Evolutionary conservation across 2,329 filamentous ascomycete species (phyloP).

Genomic region (Talaromyces albobiverticillius): DNA sequence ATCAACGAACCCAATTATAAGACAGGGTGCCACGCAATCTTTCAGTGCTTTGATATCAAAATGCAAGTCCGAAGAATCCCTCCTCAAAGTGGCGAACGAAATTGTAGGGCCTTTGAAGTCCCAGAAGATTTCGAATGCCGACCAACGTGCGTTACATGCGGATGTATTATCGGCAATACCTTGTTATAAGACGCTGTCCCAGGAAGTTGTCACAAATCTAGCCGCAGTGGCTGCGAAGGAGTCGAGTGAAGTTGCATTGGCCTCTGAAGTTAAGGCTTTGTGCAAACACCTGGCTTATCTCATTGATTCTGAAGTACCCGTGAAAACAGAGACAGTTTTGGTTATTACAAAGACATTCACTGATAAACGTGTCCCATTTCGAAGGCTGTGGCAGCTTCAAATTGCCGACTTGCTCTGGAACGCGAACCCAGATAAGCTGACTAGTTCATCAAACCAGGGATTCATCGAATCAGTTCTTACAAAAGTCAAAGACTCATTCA

Average conservation of each 20-base stretch:
- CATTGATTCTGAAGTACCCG: constrained; percentile 57
- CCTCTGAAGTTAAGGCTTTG: constrained; percentile 71
- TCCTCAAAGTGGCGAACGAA: constrained; percentile 73
- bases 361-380: constrained; percentile 78
- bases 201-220: constrained; percentile 65
- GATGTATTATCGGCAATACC: constrained; percentile 71
- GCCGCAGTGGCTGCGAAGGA: constrained; percentile 74
- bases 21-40: constrained; percentile 69
- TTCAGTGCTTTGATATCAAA: constrained; percentile 68
- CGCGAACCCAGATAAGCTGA: constrained; percentile 46
- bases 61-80: constrained; percentile 56
- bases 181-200: constrained; percentile 59
- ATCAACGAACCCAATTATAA: constrained; percentile 77
- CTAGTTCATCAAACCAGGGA: constrained; percentile 44
- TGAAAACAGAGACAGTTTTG: constrained; percentile 67
- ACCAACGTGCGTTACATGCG: constrained; percentile 79
- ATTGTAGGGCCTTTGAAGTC: constrained; percentile 75
- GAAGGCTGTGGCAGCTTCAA: constrained; percentile 76
- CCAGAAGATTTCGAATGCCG: constrained; percentile 77
- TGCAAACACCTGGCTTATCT: constrained; percentile 62
- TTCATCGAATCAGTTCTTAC: constrained; percentile 51
- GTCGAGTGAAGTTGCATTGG: constrained; percentile 78
- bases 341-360: constrained; percentile 74
- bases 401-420: constrained; percentile 68
- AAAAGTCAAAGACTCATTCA: constrained; percentile 64